phyloP scores from a whole-genome alignment of 805 yeast genomes.

The Wickerhamiella kazuoi region DNA sequence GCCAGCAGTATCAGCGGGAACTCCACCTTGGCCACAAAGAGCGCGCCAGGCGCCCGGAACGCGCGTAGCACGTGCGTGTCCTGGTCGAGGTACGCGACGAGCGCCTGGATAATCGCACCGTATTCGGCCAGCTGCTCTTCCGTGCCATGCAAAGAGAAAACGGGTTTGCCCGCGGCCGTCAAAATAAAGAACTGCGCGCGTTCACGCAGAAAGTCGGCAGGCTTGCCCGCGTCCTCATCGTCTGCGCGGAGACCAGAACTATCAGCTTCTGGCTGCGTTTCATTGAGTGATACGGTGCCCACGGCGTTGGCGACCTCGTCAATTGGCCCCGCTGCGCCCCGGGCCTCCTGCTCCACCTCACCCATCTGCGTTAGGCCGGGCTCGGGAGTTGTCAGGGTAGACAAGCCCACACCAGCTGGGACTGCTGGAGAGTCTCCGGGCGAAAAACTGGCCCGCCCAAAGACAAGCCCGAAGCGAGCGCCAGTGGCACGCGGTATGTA shows the following conservation, averaged over 20 bases:
- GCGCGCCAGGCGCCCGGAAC: conserved; percentile 33
- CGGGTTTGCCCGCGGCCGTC: conserved; percentile 16
- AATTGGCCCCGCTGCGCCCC: too few species aligned
- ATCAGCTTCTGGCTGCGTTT: neutral
- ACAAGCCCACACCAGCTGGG: neutral
- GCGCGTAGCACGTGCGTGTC: conserved; percentile 18
- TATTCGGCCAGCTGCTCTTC: conserved; percentile 12
- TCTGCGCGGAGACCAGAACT: too few species aligned
- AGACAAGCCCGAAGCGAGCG: too few species aligned
- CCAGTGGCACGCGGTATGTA: too few species aligned
- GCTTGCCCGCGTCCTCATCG: too few species aligned
- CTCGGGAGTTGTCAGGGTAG: neutral
- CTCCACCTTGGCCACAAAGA: conserved; percentile 42
- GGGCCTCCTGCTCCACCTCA: neutral
- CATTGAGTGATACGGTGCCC: neutral
- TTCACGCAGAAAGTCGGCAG: neutral
- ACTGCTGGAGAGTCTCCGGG: neutral
- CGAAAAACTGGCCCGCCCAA: too few species aligned
- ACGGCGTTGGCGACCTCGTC: too few species aligned
- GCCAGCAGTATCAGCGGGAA: conserved; percentile 63
- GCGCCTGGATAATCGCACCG: conserved; percentile 15
- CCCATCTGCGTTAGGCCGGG: neutral
- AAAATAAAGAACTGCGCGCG: conserved; percentile 10
- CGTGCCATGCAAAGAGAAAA: conserved; percentile 10
- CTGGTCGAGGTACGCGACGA: conserved; percentile 12